Evolutionary conservation across 1,284 basidiomycete species (phyloP), one percentile per base, ranked within the genome.

Genomic region (Ustilago hordei): DNA sequence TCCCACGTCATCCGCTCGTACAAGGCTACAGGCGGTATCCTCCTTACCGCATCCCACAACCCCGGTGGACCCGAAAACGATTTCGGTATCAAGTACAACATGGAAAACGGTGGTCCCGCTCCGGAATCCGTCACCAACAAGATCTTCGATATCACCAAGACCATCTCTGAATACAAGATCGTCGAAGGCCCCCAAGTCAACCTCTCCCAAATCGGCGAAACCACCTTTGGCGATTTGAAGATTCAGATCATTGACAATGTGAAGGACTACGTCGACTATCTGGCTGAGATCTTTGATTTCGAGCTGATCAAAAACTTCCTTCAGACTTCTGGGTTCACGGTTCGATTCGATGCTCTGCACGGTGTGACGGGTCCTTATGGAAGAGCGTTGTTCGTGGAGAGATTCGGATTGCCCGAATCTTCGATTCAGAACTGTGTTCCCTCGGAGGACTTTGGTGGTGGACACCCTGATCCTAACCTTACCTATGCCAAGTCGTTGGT

Each of bases 41-140:
- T 99, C 55, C 90, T 99, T 78, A 99, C 96, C n/a, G 96, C 96
- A 32, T 93, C 92, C 75, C 96, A 99, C 90, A 99, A 99, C 88
- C 95, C 96, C 11, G 96, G 96, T 74, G 96, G 96, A 52, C 96
- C 97, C 34, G 91, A 98, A 83, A 93, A 93, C 83, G 96, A 99
- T 88, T 99, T 99, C 87, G 96, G 96, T 70, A 98, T 99, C 91
- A 99, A 99, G 89, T 98, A 97, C 89, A 99, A 99, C 88, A 92
- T 95, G 66, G 92, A 92, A 53, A 99, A 99, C 84, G 96, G 96
- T 76, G 97, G 96, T 0, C 96, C 96, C 32, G 96, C 96, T 9
- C 95, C 96, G 2, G 96, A 99, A 88, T 91, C 89, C 78, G 92
- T 99, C 66, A 99, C 96, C 23, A 90, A 99, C 89, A 92, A 91